Conservation (phyloP, 1,139 yeast genomes). For the Suzukiozyma palmioleophila region DNA sequence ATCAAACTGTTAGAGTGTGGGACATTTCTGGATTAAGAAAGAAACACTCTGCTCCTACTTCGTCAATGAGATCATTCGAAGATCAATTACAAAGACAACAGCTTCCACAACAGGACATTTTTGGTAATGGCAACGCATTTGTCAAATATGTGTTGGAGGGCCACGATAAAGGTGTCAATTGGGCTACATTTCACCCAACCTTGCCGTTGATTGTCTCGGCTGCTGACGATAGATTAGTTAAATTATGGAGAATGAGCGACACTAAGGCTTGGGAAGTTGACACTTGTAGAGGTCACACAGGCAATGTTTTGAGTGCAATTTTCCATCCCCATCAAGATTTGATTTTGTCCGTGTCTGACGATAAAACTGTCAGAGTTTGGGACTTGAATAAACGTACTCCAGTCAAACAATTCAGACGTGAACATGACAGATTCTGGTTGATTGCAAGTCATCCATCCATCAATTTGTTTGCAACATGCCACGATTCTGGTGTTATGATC, state of each 20-base stretch:
- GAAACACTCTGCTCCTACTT: slow-evolving; percentile 85
- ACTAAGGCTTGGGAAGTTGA: slow-evolving; percentile 99
- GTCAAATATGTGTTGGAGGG: slow-evolving; percentile 97
- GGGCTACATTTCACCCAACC: slow-evolving; percentile 98
- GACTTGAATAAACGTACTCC: slow-evolving; percentile 92
- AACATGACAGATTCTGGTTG: slow-evolving; percentile 92
- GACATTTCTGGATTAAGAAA: slow-evolving; percentile 94
- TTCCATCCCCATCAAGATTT: slow-evolving; percentile 94
- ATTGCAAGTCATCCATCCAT: slow-evolving; percentile 84
- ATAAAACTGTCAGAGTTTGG: slow-evolving; percentile 97
- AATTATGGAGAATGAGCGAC: slow-evolving; percentile 97
- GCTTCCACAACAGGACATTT: slow-evolving; percentile 82
- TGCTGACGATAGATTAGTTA: slow-evolving; percentile 93
- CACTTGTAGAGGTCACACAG: slow-evolving; percentile 96
- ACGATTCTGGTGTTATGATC: slow-evolving; percentile 97
- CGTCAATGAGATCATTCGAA: slow-evolving; percentile 56
- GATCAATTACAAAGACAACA: slow-evolving; percentile 75
- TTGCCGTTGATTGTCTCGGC: slow-evolving; percentile 93
- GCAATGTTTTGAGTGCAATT: slow-evolving; percentile 81
- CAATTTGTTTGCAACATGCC: slow-evolving; percentile 94
- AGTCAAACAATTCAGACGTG: slow-evolving; percentile 91
- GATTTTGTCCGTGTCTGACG: slow-evolving; percentile 92
- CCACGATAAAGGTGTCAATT: slow-evolving; percentile 96
- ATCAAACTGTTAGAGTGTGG: slow-evolving; percentile 99
- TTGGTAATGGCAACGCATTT: slow-evolving; percentile 90